These are phyloP conservation scores for button mushroom (Agaricus bisporus) DNA, from an alignment of 768 basidiomycete genomes.

Conservation along the genomic window DNA sequence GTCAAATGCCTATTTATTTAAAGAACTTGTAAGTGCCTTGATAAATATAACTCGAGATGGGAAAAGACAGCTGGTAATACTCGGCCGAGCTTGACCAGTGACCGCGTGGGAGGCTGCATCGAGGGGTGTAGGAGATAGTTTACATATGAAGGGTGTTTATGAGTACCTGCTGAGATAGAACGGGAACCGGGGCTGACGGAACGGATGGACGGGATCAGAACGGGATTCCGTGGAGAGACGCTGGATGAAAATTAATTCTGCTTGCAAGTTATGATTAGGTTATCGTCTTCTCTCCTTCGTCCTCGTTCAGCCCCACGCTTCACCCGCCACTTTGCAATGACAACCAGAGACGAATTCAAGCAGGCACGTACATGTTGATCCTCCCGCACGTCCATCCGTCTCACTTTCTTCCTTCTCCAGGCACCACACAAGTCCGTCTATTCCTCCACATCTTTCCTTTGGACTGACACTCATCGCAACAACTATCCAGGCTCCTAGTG, in stretches of 20 bases:
- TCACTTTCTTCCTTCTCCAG: constrained; percentile 11
- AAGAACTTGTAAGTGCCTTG: too few relatives aligned
- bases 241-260: background rate
- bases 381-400: background rate
- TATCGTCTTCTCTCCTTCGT: constrained; percentile 1
- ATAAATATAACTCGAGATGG: too few relatives aligned
- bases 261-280: constrained; percentile 7
- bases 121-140: too few relatives aligned
- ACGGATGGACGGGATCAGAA: background rate
- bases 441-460: background rate
- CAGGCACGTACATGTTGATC: background rate
- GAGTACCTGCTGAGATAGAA: too few relatives aligned
- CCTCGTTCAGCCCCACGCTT: background rate
- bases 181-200: too few relatives aligned
- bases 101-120: too few relatives aligned
- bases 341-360: constrained; percentile 8
- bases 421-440: constrained; percentile 31
- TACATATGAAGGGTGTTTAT: too few relatives aligned
- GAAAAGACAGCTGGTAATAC: too few relatives aligned
- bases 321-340: background rate
- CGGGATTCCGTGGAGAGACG: constrained; percentile 1
- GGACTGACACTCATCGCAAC: constrained; percentile 11
- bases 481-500: constrained; percentile 40
- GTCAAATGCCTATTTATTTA: too few relatives aligned
- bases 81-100: too few relatives aligned